phyloP scores from a whole-genome alignment of 2,329 filamentous ascomycete species.

The Clonostachys byssicola region DNA sequence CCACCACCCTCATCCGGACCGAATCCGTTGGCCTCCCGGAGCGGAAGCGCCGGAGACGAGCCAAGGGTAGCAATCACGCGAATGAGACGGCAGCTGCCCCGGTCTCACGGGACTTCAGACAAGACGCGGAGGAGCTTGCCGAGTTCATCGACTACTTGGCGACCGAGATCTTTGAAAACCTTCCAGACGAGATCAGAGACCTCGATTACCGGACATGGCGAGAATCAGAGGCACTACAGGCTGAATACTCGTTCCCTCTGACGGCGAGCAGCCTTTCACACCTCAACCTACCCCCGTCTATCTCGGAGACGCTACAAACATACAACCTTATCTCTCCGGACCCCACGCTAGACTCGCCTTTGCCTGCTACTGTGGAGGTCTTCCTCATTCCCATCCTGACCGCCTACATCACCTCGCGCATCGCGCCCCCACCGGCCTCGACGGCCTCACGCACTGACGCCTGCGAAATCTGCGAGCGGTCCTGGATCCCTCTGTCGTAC shows the following conservation, averaged over 20 bases:
- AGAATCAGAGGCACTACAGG: conserved; percentile 35
- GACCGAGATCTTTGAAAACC: conserved; percentile 58
- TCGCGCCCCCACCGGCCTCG: conserved; percentile 61
- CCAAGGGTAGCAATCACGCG: conserved; percentile 4
- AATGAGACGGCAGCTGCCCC: neutral
- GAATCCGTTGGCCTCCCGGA: conserved; percentile 20
- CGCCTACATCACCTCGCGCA: conserved; percentile 54
- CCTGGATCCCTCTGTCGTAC: conserved; percentile 74
- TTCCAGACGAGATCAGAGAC: conserved; percentile 57
- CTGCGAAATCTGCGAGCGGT: conserved; percentile 75
- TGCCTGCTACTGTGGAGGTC: conserved; percentile 33
- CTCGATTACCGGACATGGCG: conserved; percentile 55
- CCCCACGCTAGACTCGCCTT: conserved; percentile 19
- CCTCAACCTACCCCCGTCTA: conserved; percentile 46
- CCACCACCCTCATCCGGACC: conserved; percentile 62
- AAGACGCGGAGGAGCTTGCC: conserved; percentile 47
- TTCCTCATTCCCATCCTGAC: conserved; percentile 63
- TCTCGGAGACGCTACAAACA: conserved; percentile 62
- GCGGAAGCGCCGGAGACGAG: conserved; percentile 5
- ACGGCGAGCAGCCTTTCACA: conserved; percentile 42
- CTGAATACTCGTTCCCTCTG: conserved; percentile 54
- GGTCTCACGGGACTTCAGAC: conserved; percentile 6
- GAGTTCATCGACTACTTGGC: conserved; percentile 83
- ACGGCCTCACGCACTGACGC: conserved; percentile 46
- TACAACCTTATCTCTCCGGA: conserved; percentile 58